These are phyloP conservation scores for Fusarium sp. DNA, from an alignment of 2,329 filamentous ascomycete genomes.

Conservation along the genomic window DNA sequence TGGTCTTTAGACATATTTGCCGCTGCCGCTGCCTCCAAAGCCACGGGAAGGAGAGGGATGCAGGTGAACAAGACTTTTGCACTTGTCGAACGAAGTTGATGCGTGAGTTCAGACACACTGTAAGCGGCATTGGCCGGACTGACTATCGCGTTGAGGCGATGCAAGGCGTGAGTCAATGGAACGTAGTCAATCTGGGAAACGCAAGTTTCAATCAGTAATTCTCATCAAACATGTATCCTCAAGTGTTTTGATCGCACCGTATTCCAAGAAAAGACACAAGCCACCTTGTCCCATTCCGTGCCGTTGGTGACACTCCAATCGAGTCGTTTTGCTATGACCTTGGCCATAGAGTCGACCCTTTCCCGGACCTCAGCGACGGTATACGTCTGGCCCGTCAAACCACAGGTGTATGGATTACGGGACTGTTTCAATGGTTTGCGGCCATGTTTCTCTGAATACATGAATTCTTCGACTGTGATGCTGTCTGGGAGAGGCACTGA, in stretches of 20 bases:
- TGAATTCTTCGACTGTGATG: neutral
- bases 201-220: neutral
- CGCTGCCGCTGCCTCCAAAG: neutral
- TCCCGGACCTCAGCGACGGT: neutral
- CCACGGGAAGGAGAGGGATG: neutral
- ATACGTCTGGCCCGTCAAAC: neutral
- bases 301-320: neutral
- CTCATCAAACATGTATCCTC: accelerated
- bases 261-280: neutral
- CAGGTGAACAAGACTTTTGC: neutral
- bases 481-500: neutral
- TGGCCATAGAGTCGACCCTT: neutral
- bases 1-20: neutral
- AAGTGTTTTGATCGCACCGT: neutral
- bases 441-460: neutral
- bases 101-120: neutral
- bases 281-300: neutral
- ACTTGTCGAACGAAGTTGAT: neutral
- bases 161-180: neutral
- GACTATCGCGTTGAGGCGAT: neutral
- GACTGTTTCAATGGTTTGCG: neutral
- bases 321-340: neutral
- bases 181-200: neutral
- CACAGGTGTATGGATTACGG: neutral
- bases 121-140: neutral